These are phyloP conservation scores for Oemleria cerasiformis DNA, from an alignment of 306 rosid genomes.

Conservation along the genomic window DNA sequence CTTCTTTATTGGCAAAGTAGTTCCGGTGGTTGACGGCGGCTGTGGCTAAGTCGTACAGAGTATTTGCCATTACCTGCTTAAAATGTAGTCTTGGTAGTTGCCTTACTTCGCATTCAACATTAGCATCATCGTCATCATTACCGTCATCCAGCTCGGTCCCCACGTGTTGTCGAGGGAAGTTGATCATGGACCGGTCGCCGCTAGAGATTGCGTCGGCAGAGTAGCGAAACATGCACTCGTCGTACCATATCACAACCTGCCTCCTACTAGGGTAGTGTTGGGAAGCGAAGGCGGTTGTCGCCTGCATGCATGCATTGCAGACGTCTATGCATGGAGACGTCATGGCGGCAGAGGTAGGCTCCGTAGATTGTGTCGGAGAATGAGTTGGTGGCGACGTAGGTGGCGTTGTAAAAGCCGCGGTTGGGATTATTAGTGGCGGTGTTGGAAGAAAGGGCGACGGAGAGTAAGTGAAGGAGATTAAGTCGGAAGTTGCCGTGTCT, in stretches of 20 bases:
- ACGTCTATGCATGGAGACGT: background rate
- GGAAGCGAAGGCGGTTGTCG: too few species aligned
- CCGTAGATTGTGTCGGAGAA: too few species aligned
- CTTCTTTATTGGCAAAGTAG: background rate
- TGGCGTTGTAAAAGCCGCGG: too few species aligned
- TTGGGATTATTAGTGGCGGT: too few species aligned
- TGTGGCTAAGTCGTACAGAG: background rate
- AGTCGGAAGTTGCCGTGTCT: too few species aligned
- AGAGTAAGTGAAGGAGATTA: too few species aligned
- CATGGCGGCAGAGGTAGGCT: constrained; percentile 22
- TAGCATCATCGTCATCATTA: too few species aligned
- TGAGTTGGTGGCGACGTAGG: too few species aligned
- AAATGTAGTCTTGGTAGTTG: background rate
- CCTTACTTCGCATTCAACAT: too few species aligned
- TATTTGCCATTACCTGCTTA: background rate
- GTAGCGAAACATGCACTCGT: constrained; percentile 43
- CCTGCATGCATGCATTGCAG: constrained; percentile 36
- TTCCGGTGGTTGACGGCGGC: background rate
- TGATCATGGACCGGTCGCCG: too few species aligned
- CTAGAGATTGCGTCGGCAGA: background rate
- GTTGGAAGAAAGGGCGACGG: too few species aligned
- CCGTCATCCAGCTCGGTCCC: too few species aligned
- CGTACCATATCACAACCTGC: constrained; percentile 44
- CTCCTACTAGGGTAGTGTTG: constrained; percentile 31
- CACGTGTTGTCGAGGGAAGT: fast-evolving